Base-by-base conservation (phyloP, 1,284 basidiomycete species). In the Fereydounia khargensis region DNA sequence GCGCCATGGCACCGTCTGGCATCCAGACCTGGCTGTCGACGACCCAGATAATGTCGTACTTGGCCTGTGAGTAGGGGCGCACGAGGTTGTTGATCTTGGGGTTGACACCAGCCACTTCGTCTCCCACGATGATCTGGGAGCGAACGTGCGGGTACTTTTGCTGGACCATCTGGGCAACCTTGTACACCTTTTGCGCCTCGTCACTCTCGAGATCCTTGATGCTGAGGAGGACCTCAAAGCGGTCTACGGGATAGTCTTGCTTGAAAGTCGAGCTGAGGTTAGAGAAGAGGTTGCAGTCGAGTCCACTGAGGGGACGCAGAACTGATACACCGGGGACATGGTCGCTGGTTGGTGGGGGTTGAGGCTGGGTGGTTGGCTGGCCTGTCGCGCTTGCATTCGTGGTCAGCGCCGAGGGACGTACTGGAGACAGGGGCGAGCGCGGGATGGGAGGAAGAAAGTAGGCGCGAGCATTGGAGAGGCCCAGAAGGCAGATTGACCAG, bases 41-140 rank as follows among this genome's bases (percentile, higher is more conserved):
- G 10, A 98, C 87, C 94, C 94, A 99, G 36, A 98, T 79, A 38
- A 97, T 88, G 73, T 98, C 91, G 75, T 94, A 81, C 44, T 81
- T 78, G 0, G 94, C 92, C 30, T 80, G 80, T 3, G 65, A 57
- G 75, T 94, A 96, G 3, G 91, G 82, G 28, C 85, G 83, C 52
- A 94, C 83, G 30, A 98, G 84, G 74, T 98, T 98, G 80, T 96
- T 97, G 69, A 99, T 86, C 80, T 98, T 98, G 1, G 95, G 95
- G 70, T 99, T 98, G 30, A 91, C 86, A 2, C 94, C 92, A 16
- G 94, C 77, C 11, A 58, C 46, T 23, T 78, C 75, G 37, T 78
- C 76, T 48, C 79, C 68, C 14, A 73, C 55, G 11, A 73, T 41
- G 50, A 73, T 65, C 25, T 45, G 53, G 14, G 63, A 56, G 11